Evolutionary conservation across 148 eudicot species (phyloP), one percentile per base, ranked within the genome.

Genomic region (Rheum nobile): DNA sequence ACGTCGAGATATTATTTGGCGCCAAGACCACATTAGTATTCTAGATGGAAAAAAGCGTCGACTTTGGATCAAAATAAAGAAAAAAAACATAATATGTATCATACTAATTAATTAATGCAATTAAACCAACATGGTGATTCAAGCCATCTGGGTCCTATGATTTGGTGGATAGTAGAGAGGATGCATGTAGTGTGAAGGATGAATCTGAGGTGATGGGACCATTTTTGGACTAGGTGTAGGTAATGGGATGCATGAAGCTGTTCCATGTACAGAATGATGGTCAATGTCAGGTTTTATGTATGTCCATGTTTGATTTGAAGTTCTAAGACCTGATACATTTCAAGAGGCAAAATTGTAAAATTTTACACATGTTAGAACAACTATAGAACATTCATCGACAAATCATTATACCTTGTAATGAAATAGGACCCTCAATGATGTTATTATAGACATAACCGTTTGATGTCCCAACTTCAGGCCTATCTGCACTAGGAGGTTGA

Each of bases 91-190:
- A n/a, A n/a, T n/a, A n/a, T n/a, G n/a, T n/a, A n/a, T n/a, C n/a
- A n/a, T n/a, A n/a, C n/a, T n/a, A n/a, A n/a, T n/a, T n/a, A n/a
- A n/a, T n/a, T n/a, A n/a, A n/a, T n/a, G n/a, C n/a, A n/a, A n/a
- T n/a, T n/a, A n/a, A n/a, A n/a, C n/a, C n/a, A 57, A 72, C 81
- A 47, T 86, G 92, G 76, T 84, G 85, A 76, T 77, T 80, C 55
- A 83, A 35, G 68, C 86, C 85, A 44, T 79, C 88, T 59, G 79
- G 78, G 81, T 90, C 95, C 97, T 96, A 96, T 28, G 87, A 83
- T 75, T 81, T 59, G 90, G 88, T 78, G 91, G 93, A 76, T 80
- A 83, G 81, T 86, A 90, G 48, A 78, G 69, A 73, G 97, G 97
- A 31, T 10, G 70, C 70, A 65, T 32, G 24, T 16, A 65, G 10